phyloP scores from a whole-genome alignment of 805 yeast genomes.

The Hanseniaspora jakobsenii region DNA sequence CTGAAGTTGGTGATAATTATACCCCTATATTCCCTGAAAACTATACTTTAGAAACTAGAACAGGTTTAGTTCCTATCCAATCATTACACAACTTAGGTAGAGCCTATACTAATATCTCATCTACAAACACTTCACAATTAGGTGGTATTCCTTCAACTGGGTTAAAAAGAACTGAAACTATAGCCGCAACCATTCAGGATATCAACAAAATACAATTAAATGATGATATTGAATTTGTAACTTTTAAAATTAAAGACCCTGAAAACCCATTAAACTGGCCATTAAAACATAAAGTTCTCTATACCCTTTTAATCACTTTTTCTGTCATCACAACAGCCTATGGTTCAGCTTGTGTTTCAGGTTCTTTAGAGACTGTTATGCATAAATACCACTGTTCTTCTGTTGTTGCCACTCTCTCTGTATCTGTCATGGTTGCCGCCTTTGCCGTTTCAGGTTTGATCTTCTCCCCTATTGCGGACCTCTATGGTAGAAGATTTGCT shows the following conservation, averaged over 20 bases:
- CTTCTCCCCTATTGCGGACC: slow-evolving; percentile 84
- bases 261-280: slow-evolving; percentile 88
- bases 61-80: slow-evolving; percentile 75
- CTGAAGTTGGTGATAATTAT: slow-evolving; percentile 35
- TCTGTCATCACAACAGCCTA: slow-evolving; percentile 83
- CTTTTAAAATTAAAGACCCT: slow-evolving; percentile 67
- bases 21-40: slow-evolving; percentile 75
- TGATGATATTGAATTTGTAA: slow-evolving; percentile 64
- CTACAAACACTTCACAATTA: slow-evolving; percentile 31
- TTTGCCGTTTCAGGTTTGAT: slow-evolving; percentile 76
- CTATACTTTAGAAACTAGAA: slow-evolving; percentile 73
- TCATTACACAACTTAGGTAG: slow-evolving; percentile 63
- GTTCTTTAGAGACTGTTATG: slow-evolving; percentile 59
- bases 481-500: slow-evolving; percentile 74
- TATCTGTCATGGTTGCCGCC: slow-evolving; percentile 81
- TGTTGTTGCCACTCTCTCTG: slow-evolving; percentile 69
- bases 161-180: slow-evolving; percentile 31
- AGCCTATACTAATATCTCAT: slow-evolving; percentile 19
- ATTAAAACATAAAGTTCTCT: slow-evolving; percentile 41
- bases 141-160: slow-evolving; percentile 27
- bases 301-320: slow-evolving; percentile 55
- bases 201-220: slow-evolving; percentile 1
- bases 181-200: slow-evolving; percentile 25
- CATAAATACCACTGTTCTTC: slow-evolving; percentile 56
- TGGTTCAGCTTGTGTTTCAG: slow-evolving; percentile 84